Evolutionary conservation across 2,329 filamentous ascomycete genomes (phyloP), one percentile per base, ranked within the genome.

Genomic region (Xylariaceae sp.): DNA sequence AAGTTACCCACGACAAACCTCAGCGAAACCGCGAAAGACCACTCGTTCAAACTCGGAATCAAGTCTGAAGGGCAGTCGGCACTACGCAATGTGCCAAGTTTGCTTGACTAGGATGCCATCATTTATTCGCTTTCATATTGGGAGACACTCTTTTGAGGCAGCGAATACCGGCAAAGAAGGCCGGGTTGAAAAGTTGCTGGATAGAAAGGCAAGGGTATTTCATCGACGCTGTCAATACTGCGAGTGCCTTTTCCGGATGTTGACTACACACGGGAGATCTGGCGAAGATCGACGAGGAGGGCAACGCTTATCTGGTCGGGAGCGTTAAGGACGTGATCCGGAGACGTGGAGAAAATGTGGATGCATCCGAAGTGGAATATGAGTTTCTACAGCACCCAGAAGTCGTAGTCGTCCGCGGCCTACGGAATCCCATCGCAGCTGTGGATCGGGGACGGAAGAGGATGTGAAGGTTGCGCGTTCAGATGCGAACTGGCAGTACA

Each of bases 131-230:
- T n/a, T n/a, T n/a, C n/a, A n/a, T n/a, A n/a, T n/a, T n/a, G n/a
- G n/a, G n/a, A n/a, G n/a, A n/a, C n/a, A n/a, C n/a, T n/a, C n/a
- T n/a, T n/a, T n/a, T n/a, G n/a, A n/a, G n/a, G n/a, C n/a, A n/a
- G n/a, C n/a, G n/a, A n/a, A n/a, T 77, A 31, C 83, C 86, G 0
- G 83, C 82, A 3, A 78, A 76, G 63, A 68, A 76, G 58, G 63
- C 81, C 44, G 83, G 79, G 0, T 66, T 90, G 40, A 75, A 72
- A 58, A 71, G 64, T 19, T 79, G 74, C 32, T 90, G 80, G 80
- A 83, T 82, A 53, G 73, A 71, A 47, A 68, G 78, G 15, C 66
- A 38, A 5, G 33, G 44, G 7, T 45, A 45, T 33, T 45, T 45
- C 31, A 33, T 12, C 15, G 44, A 45, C 17, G 11, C 15, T 15